Evolutionary conservation across 176 grass and related monocot species (phyloP), one percentile per base, ranked within the genome.

Genomic region (Triticum monococcum): DNA sequence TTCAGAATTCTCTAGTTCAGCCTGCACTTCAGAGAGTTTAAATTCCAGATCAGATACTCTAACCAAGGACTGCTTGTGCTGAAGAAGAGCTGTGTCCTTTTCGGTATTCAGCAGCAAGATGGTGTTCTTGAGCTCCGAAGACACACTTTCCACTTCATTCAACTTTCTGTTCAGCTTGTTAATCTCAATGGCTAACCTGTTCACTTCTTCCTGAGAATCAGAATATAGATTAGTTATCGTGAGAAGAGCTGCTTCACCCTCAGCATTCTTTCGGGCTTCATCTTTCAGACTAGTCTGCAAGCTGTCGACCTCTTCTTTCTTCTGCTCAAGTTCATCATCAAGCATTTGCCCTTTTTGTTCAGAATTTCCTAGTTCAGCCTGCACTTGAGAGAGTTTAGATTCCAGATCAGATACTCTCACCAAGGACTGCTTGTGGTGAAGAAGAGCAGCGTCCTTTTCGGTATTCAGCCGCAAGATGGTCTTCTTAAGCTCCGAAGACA

Each of bases 81-180:
- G 65, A 57, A 71, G 30, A 71, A 57, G 5, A 70, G 28, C 13
- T 35, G 48, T 33, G 20, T 71, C 80, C 69, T 83, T 83, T 20
- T 83, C 46, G 0, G 66, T 56, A 83, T 83, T 83, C 66, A 83
- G 66, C 52, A 83, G 46, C 80, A 57, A 83, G 18, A 83, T 57
- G 66, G 80, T 83, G 45, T 24, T 52, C 18, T 57, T 57, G 70
- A 71, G n/a, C 45, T 83, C 80, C 1, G 41, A 71, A 56, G 66
- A 71, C 20, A 37, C 46, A 22, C 22, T 87, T 72, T 90, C 84
- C 56, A 79, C 45, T 30, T 87, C 89, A 75, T 64, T 72, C 72
- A 87, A 83, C 64, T 80, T 90, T 61, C 48, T 70, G 28, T 80
- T 91, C 52, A 87, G 70, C n/a, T 12, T 90, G 79, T 87, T 73